phyloP scores from a whole-genome alignment of 805 yeast genomes.

The Pichia exigua region DNA sequence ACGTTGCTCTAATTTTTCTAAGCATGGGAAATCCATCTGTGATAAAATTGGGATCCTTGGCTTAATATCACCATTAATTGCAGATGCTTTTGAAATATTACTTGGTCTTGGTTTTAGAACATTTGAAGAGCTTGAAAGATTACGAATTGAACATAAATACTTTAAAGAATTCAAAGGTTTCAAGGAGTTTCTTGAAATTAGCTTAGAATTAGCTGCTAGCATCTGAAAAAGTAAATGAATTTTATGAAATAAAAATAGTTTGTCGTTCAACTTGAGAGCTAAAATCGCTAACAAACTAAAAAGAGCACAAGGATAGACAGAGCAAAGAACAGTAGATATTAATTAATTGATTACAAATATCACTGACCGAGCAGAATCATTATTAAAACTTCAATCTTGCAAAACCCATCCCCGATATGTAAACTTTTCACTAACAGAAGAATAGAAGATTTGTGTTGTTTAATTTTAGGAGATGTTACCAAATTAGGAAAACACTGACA shows the following conservation, averaged over 20 bases:
- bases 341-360: neutral
- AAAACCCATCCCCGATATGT: neutral
- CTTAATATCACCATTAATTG: neutral
- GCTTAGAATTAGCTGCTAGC: neutral
- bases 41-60: constrained; percentile 19
- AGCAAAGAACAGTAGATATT: too few relatives aligned
- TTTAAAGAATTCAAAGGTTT: neutral
- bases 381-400: neutral
- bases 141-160: neutral
- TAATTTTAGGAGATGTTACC: too few relatives aligned
- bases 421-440: neutral
- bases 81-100: constrained; percentile 2
- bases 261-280: neutral
- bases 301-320: too few relatives aligned
- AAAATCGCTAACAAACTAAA: neutral
- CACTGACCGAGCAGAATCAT: neutral
- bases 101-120: constrained; percentile 10
- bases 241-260: neutral
- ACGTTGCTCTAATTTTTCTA: constrained; percentile 65
- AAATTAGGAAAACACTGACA: neutral
- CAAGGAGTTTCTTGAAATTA: neutral
- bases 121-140: neutral
- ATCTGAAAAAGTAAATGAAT: neutral
- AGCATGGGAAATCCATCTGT: constrained; percentile 73
- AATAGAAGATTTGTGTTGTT: neutral